Base-by-base conservation (phyloP, 495 filamentous ascomycete genomes). In the Cercophora scortea region DNA sequence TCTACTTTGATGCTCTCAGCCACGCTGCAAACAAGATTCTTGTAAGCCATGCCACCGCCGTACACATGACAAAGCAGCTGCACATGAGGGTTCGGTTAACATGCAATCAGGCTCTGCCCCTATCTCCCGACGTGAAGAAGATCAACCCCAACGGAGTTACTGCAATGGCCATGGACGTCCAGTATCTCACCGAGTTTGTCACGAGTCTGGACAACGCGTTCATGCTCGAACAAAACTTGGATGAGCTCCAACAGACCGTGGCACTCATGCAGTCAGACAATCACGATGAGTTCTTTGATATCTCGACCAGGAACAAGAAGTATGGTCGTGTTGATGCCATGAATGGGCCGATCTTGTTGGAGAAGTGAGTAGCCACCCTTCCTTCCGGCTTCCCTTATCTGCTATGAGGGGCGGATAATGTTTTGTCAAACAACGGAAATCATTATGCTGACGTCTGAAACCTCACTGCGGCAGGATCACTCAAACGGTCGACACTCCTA, bases 1-100 rank as follows among this genome's bases (percentile, higher is more conserved):
- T 98, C 54, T 97, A 97, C 68, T 96, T 96, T 58, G 92, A 96
- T 64, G 94, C 94, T 3, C 78, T 98, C 51, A 88, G 83, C 51
- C 92, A 97, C 66, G 89, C 94, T 6, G 84, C 89, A 8, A 84
- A 84, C 51, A 88, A 85, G 71, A 93, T 98, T 34, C 71, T 98
- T 43, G 85, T 89, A 68, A 58, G 76, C 34, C 36, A 40, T 32
- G 25, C 45, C 1, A 8, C 36, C 35, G 1, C 25, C 25, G 5
- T 25, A 25, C 25, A 2, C 25, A 25, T 25, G 25, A 5, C 25
- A 25, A 25, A 25, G 25, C 25, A 25, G 25, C 25, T 25, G 5
- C 25, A 25, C 25, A 25, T 25, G 25, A 25, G 5, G 5, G 25
- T 25, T 25, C 25, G 25, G 5, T 5, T 25, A 25, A 25, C 25